Base-by-base conservation (phyloP, 768 basidiomycete genomes). In the Calvatia gigantea region DNA sequence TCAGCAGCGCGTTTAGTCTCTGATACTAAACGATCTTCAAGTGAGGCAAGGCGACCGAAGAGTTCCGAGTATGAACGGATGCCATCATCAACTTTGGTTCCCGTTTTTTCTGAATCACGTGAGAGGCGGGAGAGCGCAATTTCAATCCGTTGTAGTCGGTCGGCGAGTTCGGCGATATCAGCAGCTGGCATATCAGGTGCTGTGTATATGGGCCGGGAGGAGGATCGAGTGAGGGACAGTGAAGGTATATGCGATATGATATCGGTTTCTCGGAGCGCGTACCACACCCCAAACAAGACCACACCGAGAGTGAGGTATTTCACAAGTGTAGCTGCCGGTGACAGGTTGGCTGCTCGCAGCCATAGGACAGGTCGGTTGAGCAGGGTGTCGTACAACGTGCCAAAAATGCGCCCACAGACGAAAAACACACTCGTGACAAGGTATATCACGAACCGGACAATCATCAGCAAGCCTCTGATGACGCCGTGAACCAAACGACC, bases 81-180 rank as follows among this genome's bases (percentile, higher is more conserved):
- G 29, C 84, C 82, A 28, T 76, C 78, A 23, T 87, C 85, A 19
- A 81, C 69, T 56, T 79, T 78, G 4, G 70, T 63, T 49, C 78
- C 76, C 4, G 73, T 70, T 42, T 76, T 77, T 57, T 87, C 79
- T 9, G 73, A 69, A 45, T 87, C 84, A 12, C 73, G 60, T 3
- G 84, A 81, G 14, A 93, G 71, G 6, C 78, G 75, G 12, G 84
- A 82, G 12, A 91, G 70, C 1, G 78, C 83, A 23, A 70, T 75
- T 67, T 92, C 90, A 37, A 92, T 77, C 32, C 73, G 73, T 57
- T 80, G 78, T 11, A 93, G 68, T 7, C 89, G 82, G 6, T 75
- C 73, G 2, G 83, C 74, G 21, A 92, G 71, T 53, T 89, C 89
- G 3, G 79, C 77, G 17, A 91, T 71, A 65, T 89, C 80, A n/a